Evolutionary conservation across 345 rosid genomes (phyloP).

Genomic region (Dimocarpus longan): DNA sequence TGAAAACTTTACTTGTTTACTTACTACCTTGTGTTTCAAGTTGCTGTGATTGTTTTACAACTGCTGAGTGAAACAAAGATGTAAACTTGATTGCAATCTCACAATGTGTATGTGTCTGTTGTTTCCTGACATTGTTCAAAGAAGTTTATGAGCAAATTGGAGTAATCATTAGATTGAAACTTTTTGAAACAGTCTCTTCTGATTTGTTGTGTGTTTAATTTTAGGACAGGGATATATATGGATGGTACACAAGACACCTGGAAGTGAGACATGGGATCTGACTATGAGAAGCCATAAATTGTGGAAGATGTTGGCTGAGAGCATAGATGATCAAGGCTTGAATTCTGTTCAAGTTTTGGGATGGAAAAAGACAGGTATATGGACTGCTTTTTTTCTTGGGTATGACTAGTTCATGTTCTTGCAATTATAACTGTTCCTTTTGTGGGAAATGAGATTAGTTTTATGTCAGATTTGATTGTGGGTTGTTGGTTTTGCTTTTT

Average conservation of each 20-base stretch:
- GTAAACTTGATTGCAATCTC: background rate
- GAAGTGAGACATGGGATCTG: constrained; percentile 66
- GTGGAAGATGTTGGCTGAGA: constrained; percentile 66
- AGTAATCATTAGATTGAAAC: background rate
- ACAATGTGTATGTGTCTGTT: background rate
- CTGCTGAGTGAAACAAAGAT: background rate
- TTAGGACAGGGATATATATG: constrained; percentile 88
- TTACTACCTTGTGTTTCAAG: too few relatives aligned
- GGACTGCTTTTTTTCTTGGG: too few relatives aligned
- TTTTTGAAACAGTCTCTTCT: background rate
- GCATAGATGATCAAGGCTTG: constrained; percentile 53
- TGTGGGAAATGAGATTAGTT: background rate
- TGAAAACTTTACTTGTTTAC: too few relatives aligned
- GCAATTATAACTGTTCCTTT: background rate
- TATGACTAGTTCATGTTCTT: background rate
- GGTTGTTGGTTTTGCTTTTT: background rate
- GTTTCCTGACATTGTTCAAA: background rate
- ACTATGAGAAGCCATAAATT: constrained; percentile 65
- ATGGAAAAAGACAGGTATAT: constrained; percentile 78
- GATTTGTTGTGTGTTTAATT: constrained; percentile 20
- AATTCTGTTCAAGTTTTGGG: constrained; percentile 67
- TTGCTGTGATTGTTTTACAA: too few relatives aligned
- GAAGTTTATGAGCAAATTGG: background rate
- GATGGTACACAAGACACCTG: constrained; percentile 70
- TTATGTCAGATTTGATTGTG: background rate